A percentile compares a stretch with the other conserved stretches of the same genome.
Evolutionary conservation across 208 protist genomes (phyloP).

Genomic region (Sergeia podlipaevii): DNA sequence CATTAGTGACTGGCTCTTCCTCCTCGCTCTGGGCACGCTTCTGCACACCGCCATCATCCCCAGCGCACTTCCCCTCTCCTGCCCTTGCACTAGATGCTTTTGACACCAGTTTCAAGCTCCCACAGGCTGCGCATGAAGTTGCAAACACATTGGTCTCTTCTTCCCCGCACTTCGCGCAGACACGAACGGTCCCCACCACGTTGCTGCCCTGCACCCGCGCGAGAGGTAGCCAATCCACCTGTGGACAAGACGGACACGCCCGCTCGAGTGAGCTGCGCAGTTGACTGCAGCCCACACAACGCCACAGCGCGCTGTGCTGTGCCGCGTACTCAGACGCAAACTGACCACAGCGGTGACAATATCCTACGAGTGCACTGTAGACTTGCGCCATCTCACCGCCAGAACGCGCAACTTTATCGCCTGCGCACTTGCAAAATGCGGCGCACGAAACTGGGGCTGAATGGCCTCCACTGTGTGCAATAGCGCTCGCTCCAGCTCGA

Average conservation of each 20-base stretch:
- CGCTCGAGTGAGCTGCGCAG: constrained; percentile 75
- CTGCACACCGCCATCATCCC: neutral
- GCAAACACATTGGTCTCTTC: constrained; percentile 43
- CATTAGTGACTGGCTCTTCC: neutral
- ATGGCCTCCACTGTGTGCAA: no score
- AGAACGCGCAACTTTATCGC: no score
- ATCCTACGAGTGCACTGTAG: constrained; percentile 30
- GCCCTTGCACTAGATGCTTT: neutral
- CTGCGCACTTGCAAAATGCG: no score
- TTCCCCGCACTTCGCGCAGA: constrained; percentile 29
- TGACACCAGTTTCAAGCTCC: neutral
- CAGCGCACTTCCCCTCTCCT: neutral
- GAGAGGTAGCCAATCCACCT: constrained; percentile 75
- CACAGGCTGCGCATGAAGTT: constrained; percentile 11
- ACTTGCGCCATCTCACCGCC: no score
- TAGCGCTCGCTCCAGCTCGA: no score
- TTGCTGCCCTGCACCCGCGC: constrained; percentile 16
- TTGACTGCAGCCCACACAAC: constrained; percentile 59
- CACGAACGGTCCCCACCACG: constrained; percentile 5
- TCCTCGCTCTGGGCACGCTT: neutral
- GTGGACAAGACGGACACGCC: constrained; percentile 64
- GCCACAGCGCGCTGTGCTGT: constrained; percentile 44
- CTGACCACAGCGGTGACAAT: constrained; percentile 43
- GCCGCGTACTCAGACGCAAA: constrained; percentile 46
- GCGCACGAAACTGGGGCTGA: no score